Base-by-base conservation (phyloP, 805 yeast species). In the Teunomyces lycoperdinae region DNA sequence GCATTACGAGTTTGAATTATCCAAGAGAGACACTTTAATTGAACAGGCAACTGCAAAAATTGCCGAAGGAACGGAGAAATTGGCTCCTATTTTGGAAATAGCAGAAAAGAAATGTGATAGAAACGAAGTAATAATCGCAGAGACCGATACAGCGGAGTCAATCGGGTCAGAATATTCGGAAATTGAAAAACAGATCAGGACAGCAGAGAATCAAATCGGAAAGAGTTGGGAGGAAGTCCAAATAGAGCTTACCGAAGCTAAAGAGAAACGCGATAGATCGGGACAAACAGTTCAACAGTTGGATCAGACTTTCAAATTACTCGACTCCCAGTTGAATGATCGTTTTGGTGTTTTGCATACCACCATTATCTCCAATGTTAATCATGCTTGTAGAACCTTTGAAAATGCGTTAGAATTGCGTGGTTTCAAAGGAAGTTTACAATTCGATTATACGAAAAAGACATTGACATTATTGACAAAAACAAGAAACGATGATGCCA, bases 391-490 rank as follows among this genome's bases (percentile, higher is more conserved):
- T 27, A 53, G 59, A 45, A 63, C 75, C 5, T 87, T 87, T 62
- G 81, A 80, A 50, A 68, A 74, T 36, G 80, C 89, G 0, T 64
- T 87, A 52, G 78, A 74, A 41, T 69, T 79, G 36, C 75, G 97
- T 65, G 86, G 87, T 3, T 90, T 87, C 62, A 74, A 77, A 6
- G 98, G 97, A 9, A 73, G 76, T 44, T 73, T 94, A 39, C 74
- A 74, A 11, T 84, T 92, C 61, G 85, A 85, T 53, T 79, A 77
- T 50, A 71, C 64, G 5, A 68, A 73, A 8, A 73, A 73, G 45
- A 70, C 71, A n/a, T 66, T 87, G 50, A 71, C 76, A 24, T 75
- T 87, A 66, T 66, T 76, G 47, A 88, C 85, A 2, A 77, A 84
- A 26, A 84, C 90, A 0, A 78, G 79, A 50, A 78, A 73, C 43